These are phyloP conservation scores for Kalanchoe fedtschenkoi DNA, from an alignment of 164 flowering plant genomes.

Conservation along the genomic window DNA sequence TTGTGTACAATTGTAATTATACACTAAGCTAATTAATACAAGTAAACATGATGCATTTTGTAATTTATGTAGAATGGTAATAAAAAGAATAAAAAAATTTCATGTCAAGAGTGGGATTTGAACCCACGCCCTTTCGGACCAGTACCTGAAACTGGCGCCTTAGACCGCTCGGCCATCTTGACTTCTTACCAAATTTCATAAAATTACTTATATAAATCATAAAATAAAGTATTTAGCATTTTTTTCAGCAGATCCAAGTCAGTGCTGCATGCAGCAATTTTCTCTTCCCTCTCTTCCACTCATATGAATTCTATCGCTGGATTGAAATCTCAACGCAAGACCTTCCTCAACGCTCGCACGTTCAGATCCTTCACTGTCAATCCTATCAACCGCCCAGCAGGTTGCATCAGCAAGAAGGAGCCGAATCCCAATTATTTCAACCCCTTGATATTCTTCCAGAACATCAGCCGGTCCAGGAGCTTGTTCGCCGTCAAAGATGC, in stretches of 20 bases:
- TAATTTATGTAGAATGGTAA: too few species aligned
- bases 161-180: slow-evolving; percentile 99
- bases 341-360: slow-evolving; percentile 12
- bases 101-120: slow-evolving; percentile 98
- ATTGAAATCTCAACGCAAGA: slow-evolving; percentile 4
- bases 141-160: slow-evolving; percentile 99
- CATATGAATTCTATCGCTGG: slow-evolving; percentile 23
- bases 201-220: too few species aligned
- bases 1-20: too few species aligned
- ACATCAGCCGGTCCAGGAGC: background rate
- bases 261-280: background rate
- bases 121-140: slow-evolving; percentile 99
- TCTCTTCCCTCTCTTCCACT: background rate
- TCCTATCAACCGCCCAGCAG: slow-evolving; percentile 12
- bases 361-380: slow-evolving; percentile 22
- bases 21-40: too few species aligned
- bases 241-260: too few species aligned
- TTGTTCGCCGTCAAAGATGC: background rate
- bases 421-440: slow-evolving; percentile 2
- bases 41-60: too few species aligned
- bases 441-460: background rate
- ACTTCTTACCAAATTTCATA: too few species aligned
- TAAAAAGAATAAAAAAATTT: too few species aligned
- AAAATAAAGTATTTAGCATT: too few species aligned
- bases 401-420: slow-evolving; percentile 8